Evolutionary conservation across 2,329 filamentous ascomycete genomes (phyloP).

Genomic region (Calonectria pseudoturangicola): DNA sequence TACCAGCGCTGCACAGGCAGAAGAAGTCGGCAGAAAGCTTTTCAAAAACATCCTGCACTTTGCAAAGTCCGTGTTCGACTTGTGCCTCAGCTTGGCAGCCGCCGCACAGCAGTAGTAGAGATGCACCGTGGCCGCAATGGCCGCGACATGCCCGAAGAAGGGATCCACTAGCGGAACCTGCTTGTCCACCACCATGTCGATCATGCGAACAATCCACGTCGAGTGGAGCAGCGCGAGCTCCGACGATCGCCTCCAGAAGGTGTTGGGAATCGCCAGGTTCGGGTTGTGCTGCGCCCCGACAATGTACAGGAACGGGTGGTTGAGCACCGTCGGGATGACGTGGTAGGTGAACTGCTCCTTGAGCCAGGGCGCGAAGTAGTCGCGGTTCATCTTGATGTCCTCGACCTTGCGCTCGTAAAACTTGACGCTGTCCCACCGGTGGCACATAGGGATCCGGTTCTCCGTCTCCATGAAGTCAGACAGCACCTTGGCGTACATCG

Average conservation of each 20-base stretch:
- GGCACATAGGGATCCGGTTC: constrained; percentile 68
- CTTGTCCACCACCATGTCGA: constrained; percentile 72
- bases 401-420: constrained; percentile 70
- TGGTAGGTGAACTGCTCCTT: constrained; percentile 73
- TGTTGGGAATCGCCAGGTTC: constrained; percentile 71
- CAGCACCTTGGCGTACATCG: constrained; percentile 69
- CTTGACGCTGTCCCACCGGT: constrained; percentile 71
- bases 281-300: constrained; percentile 70
- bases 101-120: constrained; percentile 72
- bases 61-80: constrained; percentile 70
- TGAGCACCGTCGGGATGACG: constrained; percentile 69
- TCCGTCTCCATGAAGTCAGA: constrained; percentile 72
- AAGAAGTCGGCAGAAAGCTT: constrained; percentile 67
- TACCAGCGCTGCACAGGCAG: constrained; percentile 67
- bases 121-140: constrained; percentile 72
- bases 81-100: constrained; percentile 68
- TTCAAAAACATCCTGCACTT: constrained; percentile 71
- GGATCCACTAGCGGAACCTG: constrained; percentile 69
- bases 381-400: constrained; percentile 65
- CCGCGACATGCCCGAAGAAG: constrained; percentile 70
- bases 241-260: constrained; percentile 71
- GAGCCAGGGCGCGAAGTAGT: constrained; percentile 72
- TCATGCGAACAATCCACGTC: constrained; percentile 73
- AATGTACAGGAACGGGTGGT: constrained; percentile 73
- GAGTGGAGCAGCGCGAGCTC: constrained; percentile 71